These are phyloP conservation scores for Leishmania major DNA, from an alignment of 208 protist genomes.

Conservation along the genomic window DNA sequence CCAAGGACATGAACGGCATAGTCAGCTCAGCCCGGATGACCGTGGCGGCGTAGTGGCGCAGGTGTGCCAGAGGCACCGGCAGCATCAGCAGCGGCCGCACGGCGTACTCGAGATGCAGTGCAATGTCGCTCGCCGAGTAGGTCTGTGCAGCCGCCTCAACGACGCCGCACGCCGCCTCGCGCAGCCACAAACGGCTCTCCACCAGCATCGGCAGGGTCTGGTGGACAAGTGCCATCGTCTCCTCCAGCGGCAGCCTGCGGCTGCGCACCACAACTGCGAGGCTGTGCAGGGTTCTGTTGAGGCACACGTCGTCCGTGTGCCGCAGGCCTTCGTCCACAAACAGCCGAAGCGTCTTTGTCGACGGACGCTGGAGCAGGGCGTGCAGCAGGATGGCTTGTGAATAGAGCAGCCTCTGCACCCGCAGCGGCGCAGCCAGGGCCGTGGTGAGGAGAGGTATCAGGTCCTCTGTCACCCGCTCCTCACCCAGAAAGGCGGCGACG, in stretches of 20 bases:
- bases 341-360: constrained; percentile 56
- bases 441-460: constrained; percentile 80
- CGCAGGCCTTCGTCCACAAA: constrained; percentile 77
- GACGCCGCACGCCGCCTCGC: constrained; percentile 47
- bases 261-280: constrained; percentile 43
- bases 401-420: constrained; percentile 60
- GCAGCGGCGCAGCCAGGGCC: constrained; percentile 38
- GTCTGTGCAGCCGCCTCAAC: constrained; percentile 56
- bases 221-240: constrained; percentile 66
- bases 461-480: constrained; percentile 55
- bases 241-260: constrained; percentile 23
- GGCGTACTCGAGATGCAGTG: constrained; percentile 47
- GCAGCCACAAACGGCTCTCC: constrained; percentile 43
- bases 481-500: constrained; percentile 71
- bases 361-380: constrained; percentile 38
- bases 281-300: constrained; percentile 50
- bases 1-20: background rate
- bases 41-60: constrained; percentile 31
- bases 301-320: constrained; percentile 36
- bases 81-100: constrained; percentile 41
- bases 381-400: constrained; percentile 61
- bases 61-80: constrained; percentile 33
- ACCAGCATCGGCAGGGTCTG: constrained; percentile 54
- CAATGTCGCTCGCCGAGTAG: constrained; percentile 51
- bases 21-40: constrained; percentile 29